A percentile compares a stretch with the other conserved stretches of the same genome.
These are phyloP conservation scores for Clavariopsis aquatica DNA, from an alignment of 495 filamentous ascomycete species.

Conservation along the genomic window DNA sequence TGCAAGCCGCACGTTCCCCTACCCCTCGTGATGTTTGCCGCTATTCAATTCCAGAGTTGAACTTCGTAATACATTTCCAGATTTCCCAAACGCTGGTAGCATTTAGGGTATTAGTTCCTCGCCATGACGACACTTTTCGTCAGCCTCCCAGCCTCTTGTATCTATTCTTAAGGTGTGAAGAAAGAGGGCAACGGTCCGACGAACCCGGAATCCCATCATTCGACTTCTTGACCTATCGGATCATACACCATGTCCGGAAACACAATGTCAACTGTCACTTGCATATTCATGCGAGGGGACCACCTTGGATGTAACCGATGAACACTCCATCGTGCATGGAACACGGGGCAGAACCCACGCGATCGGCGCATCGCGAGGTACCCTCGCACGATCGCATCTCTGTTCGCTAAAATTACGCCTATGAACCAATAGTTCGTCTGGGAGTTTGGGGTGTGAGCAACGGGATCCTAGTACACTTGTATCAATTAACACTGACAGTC, in stretches of 20 bases:
- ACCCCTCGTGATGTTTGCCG: too few relatives aligned
- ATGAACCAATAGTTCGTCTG: not conserved
- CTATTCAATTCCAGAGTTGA: too few relatives aligned
- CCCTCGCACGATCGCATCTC: not conserved
- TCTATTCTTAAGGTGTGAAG: too few relatives aligned
- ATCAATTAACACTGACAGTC: not conserved
- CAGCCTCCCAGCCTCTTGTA: too few relatives aligned
- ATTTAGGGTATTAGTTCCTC: too few relatives aligned
- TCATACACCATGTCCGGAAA: not conserved
- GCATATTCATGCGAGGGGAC: not conserved
- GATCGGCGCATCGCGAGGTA: not conserved
- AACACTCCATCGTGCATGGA: not conserved
- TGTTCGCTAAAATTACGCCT: not conserved
- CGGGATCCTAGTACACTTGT: not conserved
- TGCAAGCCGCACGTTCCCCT: not conserved
- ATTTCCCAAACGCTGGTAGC: too few relatives aligned
- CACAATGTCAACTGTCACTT: conserved; percentile 1
- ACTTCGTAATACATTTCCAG: too few relatives aligned
- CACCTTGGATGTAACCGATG: not conserved
- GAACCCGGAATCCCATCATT: not conserved
- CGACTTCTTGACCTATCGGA: not conserved
- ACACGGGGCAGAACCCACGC: not conserved
- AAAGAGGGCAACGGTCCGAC: too few relatives aligned
- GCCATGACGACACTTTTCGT: too few relatives aligned
- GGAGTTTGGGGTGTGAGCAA: not conserved